Conservation (phyloP, 805 yeast genomes). For the Candida sakaeoensis region DNA sequence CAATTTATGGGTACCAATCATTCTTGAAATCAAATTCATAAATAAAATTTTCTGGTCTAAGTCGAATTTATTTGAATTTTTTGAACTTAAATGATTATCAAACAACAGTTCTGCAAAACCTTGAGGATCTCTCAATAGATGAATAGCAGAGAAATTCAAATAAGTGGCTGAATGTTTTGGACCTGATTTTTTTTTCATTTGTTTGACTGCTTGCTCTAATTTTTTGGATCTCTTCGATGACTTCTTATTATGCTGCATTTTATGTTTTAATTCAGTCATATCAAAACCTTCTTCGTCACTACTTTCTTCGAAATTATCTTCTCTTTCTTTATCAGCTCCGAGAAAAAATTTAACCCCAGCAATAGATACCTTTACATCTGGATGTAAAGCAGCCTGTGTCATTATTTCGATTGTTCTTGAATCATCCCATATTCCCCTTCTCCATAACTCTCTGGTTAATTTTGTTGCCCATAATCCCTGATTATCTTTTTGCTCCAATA, state of each 20-base stretch:
- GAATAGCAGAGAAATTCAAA: slow-evolving; percentile 92
- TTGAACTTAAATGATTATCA: slow-evolving; percentile 65
- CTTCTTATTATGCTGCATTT: slow-evolving; percentile 79
- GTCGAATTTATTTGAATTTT: slow-evolving; percentile 65
- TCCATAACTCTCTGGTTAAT: slow-evolving; percentile 92
- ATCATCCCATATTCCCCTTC: slow-evolving; percentile 98
- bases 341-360: slow-evolving; percentile 90
- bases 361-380: slow-evolving; percentile 79
- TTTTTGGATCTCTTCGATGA: slow-evolving; percentile 76
- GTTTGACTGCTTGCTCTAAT: slow-evolving; percentile 68
- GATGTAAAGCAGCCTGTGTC: slow-evolving; percentile 92
- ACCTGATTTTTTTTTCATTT: slow-evolving; percentile 57
- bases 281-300: slow-evolving; percentile 74
- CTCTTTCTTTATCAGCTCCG: slow-evolving; percentile 94
- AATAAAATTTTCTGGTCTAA: slow-evolving; percentile 87
- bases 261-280: slow-evolving; percentile 70
- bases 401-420: slow-evolving; percentile 94
- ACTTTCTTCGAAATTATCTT: slow-evolving; percentile 72
- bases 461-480: slow-evolving; percentile 97
- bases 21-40: slow-evolving; percentile 81
- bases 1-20: slow-evolving; percentile 92
- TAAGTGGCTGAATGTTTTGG: slow-evolving; percentile 60
- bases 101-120: slow-evolving; percentile 90
- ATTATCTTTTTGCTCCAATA: slow-evolving; percentile 70
- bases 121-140: slow-evolving; percentile 92